Base-by-base conservation (phyloP, 371 early-diverging fungal genomes). In the Apophysomyces trapeziformis region DNA sequence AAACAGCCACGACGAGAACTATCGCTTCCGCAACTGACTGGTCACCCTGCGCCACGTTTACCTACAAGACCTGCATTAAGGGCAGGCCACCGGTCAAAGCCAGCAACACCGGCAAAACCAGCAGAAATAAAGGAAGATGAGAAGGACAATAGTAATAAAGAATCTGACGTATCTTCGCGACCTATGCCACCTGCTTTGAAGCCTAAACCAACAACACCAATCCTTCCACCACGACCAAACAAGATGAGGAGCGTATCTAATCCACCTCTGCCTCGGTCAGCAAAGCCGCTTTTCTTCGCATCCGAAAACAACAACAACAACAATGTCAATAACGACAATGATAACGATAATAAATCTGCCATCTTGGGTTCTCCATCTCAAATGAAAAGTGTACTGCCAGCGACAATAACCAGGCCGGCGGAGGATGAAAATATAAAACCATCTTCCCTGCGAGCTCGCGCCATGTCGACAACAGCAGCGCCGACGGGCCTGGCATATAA, bases 1-100 rank as follows among this genome's bases (percentile, higher is more conserved):
- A 65, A 63, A 43, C 64, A 64, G 7, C 21, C 41, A 8, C 13
- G 11, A 41, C 41, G 41, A 41, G 41, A 41, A 41, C 41, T 14
- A 21, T 16, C 18, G 7, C 47, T 47, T 41, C 7, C 16, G 45
- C 57, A 47, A 16, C 32, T 67, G 14, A 43, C 74, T 8, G 73
- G 46, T 13, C 77, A 69, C 43, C 76, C 81, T 41, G 76, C 76
- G 57, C 78, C 81, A 39, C 68, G 71, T 8, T 45, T 80, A n/a
- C 81, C 78, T 13, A 76, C 81, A 16, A 54, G 81, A 50, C 47
- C 81, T 4, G 47, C 62, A 5, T 73, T 78, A 1, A 61, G 54
- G 1, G 72, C 77, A 2, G 65, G 57, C 43, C 66, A 66, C 62
- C 69, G 59, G 45, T 70, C 73, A 38, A 61, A 63, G 21, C 45